Evolutionary conservation across 179 eudicot species (phyloP), one percentile per base, ranked within the genome.

Genomic region (Pouteria campechiana): DNA sequence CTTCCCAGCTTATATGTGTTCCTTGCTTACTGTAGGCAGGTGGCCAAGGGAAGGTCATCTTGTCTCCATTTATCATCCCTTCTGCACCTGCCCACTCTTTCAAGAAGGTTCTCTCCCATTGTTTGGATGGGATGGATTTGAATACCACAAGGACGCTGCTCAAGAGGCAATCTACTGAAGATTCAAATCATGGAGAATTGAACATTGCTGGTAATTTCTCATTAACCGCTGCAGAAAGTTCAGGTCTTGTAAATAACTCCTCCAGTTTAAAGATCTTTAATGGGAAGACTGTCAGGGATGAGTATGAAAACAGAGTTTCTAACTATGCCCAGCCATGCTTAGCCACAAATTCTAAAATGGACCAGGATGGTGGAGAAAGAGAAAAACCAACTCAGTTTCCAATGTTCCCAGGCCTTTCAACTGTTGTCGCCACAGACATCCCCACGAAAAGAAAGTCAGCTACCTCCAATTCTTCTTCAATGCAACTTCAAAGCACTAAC

Each of bases 51-150:
- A 58, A 25, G 40, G 52, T 29, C 21, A 3, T 29, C 25, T 57
- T 20, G 34, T 49, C 64, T 3, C 25, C 44, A 10, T 42, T 46
- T 34, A 18, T 54, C 33, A 47, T 41, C 35, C 37, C 48, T 12
- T 46, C 67, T 36, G 39, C 36, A 36, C 38, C 63, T 47, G 30
- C 57, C 27, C 44, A 60, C 35, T 31, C 51, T 47, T 37, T 51
- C 1, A 62, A 60, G 23, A 52, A 41, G 40, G 37, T 30, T 36
- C 65, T 42, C 42, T 38, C 68, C 25, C 32, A 52, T 38, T 48
- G 39, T 35, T 52, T 64, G 11, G 32, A 14, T 20, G 42, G 33
- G 32, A 23, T 29, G 19, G 43, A 28, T 20, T 11, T 44, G 25
- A 46, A 44, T 9, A 36, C 41, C 8, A 21, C 51, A 44, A 27